Percentiles rank a stretch among this genome's conserved stretches.
Evolutionary conservation across 2,329 filamentous ascomycete genomes (phyloP).

Genomic region (Alternaria sp.): DNA sequence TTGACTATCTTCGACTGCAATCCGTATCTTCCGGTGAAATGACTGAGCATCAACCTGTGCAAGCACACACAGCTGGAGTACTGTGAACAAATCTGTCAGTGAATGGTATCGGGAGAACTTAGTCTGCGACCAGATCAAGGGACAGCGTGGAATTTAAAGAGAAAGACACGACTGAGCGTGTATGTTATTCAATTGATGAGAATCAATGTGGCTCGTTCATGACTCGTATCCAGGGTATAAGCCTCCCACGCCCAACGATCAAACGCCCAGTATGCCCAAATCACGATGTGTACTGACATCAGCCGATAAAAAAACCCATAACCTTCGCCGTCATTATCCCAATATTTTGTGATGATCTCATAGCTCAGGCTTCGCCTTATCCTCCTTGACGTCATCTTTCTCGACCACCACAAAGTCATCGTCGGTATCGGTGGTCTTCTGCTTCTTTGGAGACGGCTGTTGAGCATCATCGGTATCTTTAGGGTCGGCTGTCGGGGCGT

Average conservation of each 20-base stretch:
- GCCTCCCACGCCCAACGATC: neutral
- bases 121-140: neutral
- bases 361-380: constrained; percentile 19
- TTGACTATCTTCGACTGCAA: neutral
- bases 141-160: neutral
- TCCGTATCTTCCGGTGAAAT: neutral
- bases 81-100: neutral
- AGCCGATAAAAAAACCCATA: too few relatives aligned
- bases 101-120: neutral
- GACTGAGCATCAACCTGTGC: neutral
- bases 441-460: constrained; percentile 53
- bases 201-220: neutral
- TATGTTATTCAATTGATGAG: neutral
- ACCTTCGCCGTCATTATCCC: neutral
- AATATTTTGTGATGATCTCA: neutral
- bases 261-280: neutral
- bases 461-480: constrained; percentile 50
- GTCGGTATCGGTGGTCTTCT: constrained; percentile 47
- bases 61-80: neutral
- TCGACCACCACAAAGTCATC: constrained; percentile 43
- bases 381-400: constrained; percentile 31
- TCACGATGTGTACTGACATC: too few relatives aligned
- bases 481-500: constrained; percentile 57
- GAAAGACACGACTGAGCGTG: neutral
- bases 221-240: constrained; percentile 11